These are phyloP conservation scores for Colletotrichum coccodes DNA, from an alignment of 2,329 filamentous ascomycete species.

Conservation along the genomic window DNA sequence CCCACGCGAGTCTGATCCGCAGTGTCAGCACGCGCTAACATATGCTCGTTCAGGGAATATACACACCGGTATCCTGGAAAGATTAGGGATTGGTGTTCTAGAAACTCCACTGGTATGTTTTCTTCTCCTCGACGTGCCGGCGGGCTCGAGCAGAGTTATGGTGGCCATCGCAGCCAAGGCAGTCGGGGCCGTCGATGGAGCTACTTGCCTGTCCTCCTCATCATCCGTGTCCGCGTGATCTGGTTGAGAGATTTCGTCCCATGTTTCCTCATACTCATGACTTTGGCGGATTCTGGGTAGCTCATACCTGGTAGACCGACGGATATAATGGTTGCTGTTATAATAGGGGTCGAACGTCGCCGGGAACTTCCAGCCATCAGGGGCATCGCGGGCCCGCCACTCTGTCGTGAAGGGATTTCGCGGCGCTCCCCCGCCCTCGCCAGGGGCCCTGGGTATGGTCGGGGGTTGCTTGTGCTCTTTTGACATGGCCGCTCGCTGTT, in stretches of 20 bases:
- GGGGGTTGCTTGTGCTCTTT: background rate
- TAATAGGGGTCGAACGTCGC: constrained; percentile 21
- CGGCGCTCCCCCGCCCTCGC: constrained; percentile 19
- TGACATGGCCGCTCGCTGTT: background rate
- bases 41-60: too few species aligned
- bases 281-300: constrained; percentile 5
- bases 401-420: constrained; percentile 32
- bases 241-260: background rate
- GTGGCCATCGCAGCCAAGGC: background rate
- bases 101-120: background rate
- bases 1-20: background rate
- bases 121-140: background rate
- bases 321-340: constrained; percentile 31
- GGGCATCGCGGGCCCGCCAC: constrained; percentile 19
- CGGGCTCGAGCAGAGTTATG: background rate
- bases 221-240: too few species aligned
- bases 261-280: constrained; percentile 9
- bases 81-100: background rate
- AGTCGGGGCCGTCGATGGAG: background rate
- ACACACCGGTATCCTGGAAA: background rate
- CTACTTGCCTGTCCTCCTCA: background rate
- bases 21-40: background rate
- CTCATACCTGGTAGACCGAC: constrained; percentile 7
- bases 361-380: background rate
- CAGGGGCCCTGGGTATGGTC: constrained; percentile 18